phyloP scores from a whole-genome alignment of 2,329 filamentous ascomycete genomes.

The Epichloe gansuensis region DNA sequence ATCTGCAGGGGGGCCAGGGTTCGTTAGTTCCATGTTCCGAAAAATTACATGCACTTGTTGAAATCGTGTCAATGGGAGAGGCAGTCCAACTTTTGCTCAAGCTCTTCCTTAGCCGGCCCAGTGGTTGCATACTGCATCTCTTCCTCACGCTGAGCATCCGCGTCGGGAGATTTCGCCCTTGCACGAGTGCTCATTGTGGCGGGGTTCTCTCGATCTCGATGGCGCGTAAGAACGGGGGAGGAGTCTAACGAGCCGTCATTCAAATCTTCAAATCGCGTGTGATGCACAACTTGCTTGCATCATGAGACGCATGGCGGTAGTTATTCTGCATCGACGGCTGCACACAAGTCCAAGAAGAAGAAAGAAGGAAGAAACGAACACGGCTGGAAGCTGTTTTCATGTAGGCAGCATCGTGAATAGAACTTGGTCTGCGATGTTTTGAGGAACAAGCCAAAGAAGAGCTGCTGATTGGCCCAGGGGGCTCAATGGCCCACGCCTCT shows the following conservation, averaged over 20 bases:
- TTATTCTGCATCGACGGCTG: too few species aligned
- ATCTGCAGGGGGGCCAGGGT: conserved; percentile 34
- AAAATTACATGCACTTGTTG: background rate
- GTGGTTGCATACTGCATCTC: conserved; percentile 34
- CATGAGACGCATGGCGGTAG: background rate
- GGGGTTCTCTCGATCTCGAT: background rate
- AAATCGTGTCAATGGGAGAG: background rate
- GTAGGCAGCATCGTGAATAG: too few species aligned
- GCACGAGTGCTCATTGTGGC: background rate
- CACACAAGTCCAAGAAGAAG: too few species aligned
- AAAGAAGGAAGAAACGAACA: too few species aligned
- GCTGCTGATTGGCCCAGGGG: too few species aligned
- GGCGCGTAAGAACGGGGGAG: background rate
- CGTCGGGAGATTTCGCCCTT: conserved; percentile 18
- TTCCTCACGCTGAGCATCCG: conserved; percentile 36
- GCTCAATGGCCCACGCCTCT: too few species aligned
- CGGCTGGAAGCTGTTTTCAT: too few species aligned
- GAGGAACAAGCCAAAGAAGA: too few species aligned
- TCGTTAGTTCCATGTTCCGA: background rate
- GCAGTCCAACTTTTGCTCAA: conserved; percentile 29
- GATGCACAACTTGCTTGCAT: background rate
- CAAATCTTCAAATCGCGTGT: background rate
- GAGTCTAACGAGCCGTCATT: background rate
- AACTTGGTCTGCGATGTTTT: too few species aligned
- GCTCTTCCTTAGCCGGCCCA: conserved; percentile 26